Evolutionary conservation across 257 asterid genomes (phyloP).

Genomic region (Orobanche coerulescens): DNA sequence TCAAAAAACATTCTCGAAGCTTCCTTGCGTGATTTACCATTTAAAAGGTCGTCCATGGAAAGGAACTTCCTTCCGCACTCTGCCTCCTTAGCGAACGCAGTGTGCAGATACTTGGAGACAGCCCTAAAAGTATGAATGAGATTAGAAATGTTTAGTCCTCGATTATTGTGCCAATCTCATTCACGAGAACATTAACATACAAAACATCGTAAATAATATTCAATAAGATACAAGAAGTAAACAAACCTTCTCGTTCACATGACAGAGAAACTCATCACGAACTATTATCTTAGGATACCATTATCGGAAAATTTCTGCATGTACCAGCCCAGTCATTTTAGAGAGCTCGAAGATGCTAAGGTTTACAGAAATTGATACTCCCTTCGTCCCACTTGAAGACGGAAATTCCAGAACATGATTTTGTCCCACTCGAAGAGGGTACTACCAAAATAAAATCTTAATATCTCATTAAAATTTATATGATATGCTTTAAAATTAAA

Average conservation of each 20-base stretch:
- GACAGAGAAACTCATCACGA: background rate
- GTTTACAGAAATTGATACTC: no score
- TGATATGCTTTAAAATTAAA: no score
- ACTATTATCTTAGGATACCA: background rate
- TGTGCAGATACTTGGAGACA: conserved; percentile 84
- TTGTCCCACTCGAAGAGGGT: no score
- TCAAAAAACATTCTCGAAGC: conserved; percentile 96
- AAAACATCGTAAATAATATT: background rate
- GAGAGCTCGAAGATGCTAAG: no score
- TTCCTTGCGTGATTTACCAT: conserved; percentile 88
- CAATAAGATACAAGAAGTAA: background rate
- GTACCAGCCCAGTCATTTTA: no score
- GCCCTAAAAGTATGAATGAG: conserved; percentile 44
- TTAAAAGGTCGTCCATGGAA: conserved; percentile 57
- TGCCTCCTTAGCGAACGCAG: conserved; percentile 59
- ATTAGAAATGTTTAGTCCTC: conserved; percentile 7
- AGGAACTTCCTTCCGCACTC: conserved; percentile 47
- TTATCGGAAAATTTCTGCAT: no score
- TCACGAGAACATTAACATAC: background rate
- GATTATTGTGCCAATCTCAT: background rate
- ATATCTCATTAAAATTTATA: no score
- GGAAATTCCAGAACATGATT: no score
- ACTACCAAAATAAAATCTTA: no score
- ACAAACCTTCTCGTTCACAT: background rate
- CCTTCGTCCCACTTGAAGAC: no score